phyloP scores from a whole-genome alignment of 163 green algal genomes.

The Picocystis sp. region DNA sequence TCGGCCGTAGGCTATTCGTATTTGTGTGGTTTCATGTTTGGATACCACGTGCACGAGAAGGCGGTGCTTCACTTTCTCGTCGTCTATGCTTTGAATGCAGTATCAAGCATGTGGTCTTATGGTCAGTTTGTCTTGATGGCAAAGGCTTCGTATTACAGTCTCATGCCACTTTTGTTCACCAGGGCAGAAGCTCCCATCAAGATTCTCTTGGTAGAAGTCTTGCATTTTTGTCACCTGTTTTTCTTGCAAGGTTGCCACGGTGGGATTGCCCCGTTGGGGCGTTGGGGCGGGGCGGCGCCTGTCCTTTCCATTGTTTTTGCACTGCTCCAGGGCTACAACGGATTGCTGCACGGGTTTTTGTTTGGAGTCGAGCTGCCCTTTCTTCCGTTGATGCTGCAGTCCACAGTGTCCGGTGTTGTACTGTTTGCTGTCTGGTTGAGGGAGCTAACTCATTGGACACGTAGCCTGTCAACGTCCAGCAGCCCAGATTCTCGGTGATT shows the following conservation, averaged over 20 bases:
- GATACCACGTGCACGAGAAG: conserved; percentile 97
- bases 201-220: conserved; percentile 28
- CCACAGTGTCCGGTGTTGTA: conserved; percentile 4
- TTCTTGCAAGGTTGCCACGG: neutral
- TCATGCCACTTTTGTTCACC: conserved; percentile 73
- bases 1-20: conserved; percentile 33
- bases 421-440: too few species aligned
- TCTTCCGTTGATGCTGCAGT: conserved; percentile 68
- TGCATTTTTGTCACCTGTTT: conserved; percentile 21
- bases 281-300: neutral
- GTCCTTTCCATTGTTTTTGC: neutral
- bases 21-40: conserved; percentile 79
- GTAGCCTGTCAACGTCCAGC: too few species aligned
- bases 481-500: too few species aligned
- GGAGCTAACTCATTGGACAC: too few species aligned
- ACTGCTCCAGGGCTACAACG: conserved; percentile 42
- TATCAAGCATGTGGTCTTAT: conserved; percentile 7
- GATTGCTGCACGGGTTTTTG: conserved; percentile 30
- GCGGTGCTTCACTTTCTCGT: conserved; percentile 55
- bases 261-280: neutral
- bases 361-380: conserved; percentile 49
- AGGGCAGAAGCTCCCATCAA: conserved; percentile 59
- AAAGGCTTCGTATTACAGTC: conserved; percentile 38
- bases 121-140: conserved; percentile 41
- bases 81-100: conserved; percentile 26